These are phyloP conservation scores for Cairneyella variabilis DNA, from an alignment of 495 filamentous ascomycete species.

Conservation along the genomic window DNA sequence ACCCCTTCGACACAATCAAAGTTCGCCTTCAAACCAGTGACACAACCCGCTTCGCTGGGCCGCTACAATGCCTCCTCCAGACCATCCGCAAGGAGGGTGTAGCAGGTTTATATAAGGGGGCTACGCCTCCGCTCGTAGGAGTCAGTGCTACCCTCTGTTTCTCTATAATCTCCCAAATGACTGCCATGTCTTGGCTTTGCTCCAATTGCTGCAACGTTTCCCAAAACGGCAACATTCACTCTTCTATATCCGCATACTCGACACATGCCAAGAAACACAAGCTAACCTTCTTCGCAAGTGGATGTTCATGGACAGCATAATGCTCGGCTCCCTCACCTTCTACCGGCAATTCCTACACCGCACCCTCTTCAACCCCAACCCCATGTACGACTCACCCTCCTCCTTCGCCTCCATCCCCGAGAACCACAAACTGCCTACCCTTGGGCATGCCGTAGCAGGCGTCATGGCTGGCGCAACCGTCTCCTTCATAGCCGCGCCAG, in stretches of 20 bases:
- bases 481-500: constrained; percentile 85
- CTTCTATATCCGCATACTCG: no score
- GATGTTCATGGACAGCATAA: constrained; percentile 97
- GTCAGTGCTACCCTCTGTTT: no score
- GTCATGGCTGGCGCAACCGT: constrained; percentile 86
- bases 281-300: constrained; percentile 39
- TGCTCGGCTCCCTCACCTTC: constrained; percentile 87
- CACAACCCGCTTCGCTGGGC: constrained; percentile 72
- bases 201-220: no score
- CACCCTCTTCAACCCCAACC: constrained; percentile 66
- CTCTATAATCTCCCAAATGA: no score
- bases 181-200: no score
- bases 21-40: constrained; percentile 90
- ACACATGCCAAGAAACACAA: no score
- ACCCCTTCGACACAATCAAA: constrained; percentile 91
- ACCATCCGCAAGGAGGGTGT: constrained; percentile 80
- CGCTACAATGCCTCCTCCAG: constrained; percentile 78
- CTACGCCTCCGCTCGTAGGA: constrained; percentile 83
- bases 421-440: constrained; percentile 55
- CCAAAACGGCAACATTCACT: no score
- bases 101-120: constrained; percentile 81
- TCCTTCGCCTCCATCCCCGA: constrained; percentile 25
- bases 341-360: constrained; percentile 80
- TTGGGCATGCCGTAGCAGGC: constrained; percentile 84
- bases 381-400: constrained; percentile 25